Conservation (phyloP, 2,329 filamentous ascomycete genomes). For the Stylonectria norvegica region DNA sequence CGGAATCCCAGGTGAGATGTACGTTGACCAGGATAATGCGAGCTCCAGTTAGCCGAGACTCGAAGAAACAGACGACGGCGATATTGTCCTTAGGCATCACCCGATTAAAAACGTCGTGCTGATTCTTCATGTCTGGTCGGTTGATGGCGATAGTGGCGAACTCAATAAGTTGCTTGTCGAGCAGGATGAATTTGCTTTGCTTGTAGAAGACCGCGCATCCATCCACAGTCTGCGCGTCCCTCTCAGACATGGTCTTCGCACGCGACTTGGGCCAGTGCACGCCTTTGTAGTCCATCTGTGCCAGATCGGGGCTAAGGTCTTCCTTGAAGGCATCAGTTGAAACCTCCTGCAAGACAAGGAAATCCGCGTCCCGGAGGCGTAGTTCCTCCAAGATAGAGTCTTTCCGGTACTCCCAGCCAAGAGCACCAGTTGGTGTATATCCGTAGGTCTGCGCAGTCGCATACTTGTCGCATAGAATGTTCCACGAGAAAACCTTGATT, state of each 20-base stretch:
- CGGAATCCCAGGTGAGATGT: constrained; percentile 93
- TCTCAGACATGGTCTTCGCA: constrained; percentile 86
- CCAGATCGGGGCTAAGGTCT: constrained; percentile 82
- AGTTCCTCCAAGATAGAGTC: constrained; percentile 82
- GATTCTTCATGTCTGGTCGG: constrained; percentile 92
- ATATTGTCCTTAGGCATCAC: constrained; percentile 99
- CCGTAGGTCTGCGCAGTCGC: constrained; percentile 83
- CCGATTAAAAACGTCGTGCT: constrained; percentile 96
- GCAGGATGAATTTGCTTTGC: constrained; percentile 84
- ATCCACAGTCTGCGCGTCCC: constrained; percentile 85
- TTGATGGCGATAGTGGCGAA: constrained; percentile 91
- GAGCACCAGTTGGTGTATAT: constrained; percentile 77
- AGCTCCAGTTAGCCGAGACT: constrained; percentile 86
- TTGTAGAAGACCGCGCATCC: constrained; percentile 98
- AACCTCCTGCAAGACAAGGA: constrained; percentile 91
- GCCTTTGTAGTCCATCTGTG: constrained; percentile 86
- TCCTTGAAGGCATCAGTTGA: constrained; percentile 89
- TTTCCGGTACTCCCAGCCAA: constrained; percentile 84
- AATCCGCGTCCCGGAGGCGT: constrained; percentile 74
- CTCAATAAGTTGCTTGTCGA: constrained; percentile 93
- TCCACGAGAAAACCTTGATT: constrained; percentile 88
- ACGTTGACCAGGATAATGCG: constrained; percentile 90
- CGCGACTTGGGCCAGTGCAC: constrained; percentile 89
- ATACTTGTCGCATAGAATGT: constrained; percentile 92
- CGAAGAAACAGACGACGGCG: constrained; percentile 85